A percentile compares a stretch with the other conserved stretches of the same genome.
phyloP scores from a whole-genome alignment of 2,329 filamentous ascomycete genomes.

The Colletotrichum caudatum region DNA sequence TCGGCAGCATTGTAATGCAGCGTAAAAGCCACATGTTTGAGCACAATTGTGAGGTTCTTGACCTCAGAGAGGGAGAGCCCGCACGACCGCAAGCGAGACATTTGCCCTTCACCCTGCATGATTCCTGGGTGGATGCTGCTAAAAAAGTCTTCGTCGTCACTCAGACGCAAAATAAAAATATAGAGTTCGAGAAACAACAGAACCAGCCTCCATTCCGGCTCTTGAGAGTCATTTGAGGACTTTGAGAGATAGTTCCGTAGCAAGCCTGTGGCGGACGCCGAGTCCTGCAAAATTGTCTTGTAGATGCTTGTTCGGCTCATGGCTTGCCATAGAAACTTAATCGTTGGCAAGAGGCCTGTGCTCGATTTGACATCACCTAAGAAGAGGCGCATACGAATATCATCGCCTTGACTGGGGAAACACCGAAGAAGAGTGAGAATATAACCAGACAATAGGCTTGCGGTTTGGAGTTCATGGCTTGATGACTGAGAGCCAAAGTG shows the following conservation, averaged over 20 bases:
- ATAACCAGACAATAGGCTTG: constrained; percentile 82
- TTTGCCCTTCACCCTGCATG: constrained; percentile 50
- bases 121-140: constrained; percentile 62
- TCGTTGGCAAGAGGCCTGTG: constrained; percentile 67
- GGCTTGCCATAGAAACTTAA: constrained; percentile 86
- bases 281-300: constrained; percentile 34
- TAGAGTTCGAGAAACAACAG: constrained; percentile 95
- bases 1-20: constrained; percentile 87
- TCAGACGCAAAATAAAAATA: constrained; percentile 89
- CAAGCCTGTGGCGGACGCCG: constrained; percentile 44
- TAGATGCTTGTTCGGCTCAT: constrained; percentile 56
- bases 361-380: constrained; percentile 72
- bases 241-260: constrained; percentile 46
- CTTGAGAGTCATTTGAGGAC: constrained; percentile 49
- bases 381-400: constrained; percentile 95
- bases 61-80: constrained; percentile 79
- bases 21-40: constrained; percentile 92
- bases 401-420: constrained; percentile 84
- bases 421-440: constrained; percentile 86
- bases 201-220: constrained; percentile 87
- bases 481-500: constrained; percentile 45
- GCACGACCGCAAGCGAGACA: constrained; percentile 68
- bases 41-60: constrained; percentile 79
- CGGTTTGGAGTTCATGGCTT: constrained; percentile 48
- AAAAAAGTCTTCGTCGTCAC: constrained; percentile 97